phyloP scores from a whole-genome alignment of 108 stramenopile genomes.

The Fragilaria crotonensis region DNA sequence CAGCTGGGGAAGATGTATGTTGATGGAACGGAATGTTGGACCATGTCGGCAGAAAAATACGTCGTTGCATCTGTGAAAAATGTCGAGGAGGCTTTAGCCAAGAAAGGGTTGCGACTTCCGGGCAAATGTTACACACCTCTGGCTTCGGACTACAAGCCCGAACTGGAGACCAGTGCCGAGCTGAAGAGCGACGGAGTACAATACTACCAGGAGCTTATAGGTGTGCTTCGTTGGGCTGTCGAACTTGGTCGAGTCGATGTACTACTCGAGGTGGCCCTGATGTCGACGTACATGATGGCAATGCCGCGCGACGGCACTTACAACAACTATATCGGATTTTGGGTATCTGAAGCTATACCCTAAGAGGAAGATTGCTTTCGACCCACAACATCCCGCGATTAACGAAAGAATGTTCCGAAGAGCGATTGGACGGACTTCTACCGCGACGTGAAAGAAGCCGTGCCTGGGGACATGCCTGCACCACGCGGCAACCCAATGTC shows the following conservation, averaged over 20 bases:
- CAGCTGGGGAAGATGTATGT: conserved; percentile 29
- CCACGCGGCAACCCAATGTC: conserved; percentile 16
- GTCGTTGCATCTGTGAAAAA: neutral
- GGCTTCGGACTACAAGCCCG: conserved; percentile 2
- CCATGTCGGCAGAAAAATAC: neutral
- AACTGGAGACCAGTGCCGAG: conserved; percentile 8
- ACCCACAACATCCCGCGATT: neutral
- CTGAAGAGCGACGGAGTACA: neutral
- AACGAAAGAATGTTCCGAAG: neutral
- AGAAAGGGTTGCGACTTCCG: neutral
- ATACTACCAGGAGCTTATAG: conserved; percentile 24
- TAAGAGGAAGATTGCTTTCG: conserved; percentile 5
- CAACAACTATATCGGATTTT: conserved; percentile 19
- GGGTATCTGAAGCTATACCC: conserved; percentile 14
- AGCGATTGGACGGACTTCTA: conserved; percentile 4
- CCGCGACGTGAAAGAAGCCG: conserved; percentile 10
- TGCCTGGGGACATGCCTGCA: conserved; percentile 5
- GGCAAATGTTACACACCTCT: conserved; percentile 4
- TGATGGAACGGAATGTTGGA: conserved; percentile 4
- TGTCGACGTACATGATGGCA: conserved; percentile 17
- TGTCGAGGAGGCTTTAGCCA: neutral
- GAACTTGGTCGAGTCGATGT: conserved; percentile 26
- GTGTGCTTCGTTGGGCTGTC: conserved; percentile 28
- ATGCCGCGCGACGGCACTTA: conserved; percentile 27
- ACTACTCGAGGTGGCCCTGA: conserved; percentile 11